These are phyloP conservation scores for Peronosclerospora sorghi DNA, from an alignment of 352 stramenopile genomes.

Conservation along the genomic window DNA sequence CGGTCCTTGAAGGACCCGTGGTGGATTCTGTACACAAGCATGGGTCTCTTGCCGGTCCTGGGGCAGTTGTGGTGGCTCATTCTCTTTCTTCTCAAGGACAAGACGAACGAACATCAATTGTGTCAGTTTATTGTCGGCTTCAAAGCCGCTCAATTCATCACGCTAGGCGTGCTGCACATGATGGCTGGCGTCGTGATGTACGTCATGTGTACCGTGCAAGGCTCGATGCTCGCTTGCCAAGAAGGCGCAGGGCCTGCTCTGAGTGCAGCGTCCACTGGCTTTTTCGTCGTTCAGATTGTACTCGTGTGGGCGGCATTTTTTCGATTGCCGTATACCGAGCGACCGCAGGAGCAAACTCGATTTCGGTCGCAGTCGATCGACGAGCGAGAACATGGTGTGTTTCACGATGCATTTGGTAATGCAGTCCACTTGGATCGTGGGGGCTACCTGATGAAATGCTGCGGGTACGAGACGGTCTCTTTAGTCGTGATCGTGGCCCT, in stretches of 20 bases:
- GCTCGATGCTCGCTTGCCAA: conserved; percentile 49
- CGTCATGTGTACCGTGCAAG: conserved; percentile 55
- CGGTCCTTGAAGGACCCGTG: conserved; percentile 70
- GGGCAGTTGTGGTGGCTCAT: conserved; percentile 87
- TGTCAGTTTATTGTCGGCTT: conserved; percentile 89
- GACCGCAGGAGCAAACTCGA: conserved; percentile 38
- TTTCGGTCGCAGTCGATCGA: conserved; percentile 48
- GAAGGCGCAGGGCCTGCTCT: conserved; percentile 45
- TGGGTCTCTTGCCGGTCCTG: conserved; percentile 77
- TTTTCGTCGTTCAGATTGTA: conserved; percentile 77
- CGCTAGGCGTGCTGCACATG: conserved; percentile 65
- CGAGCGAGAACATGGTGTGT: conserved; percentile 29
- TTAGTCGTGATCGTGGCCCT: conserved; percentile 66
- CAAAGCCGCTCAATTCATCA: conserved; percentile 86
- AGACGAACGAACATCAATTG: conserved; percentile 88
- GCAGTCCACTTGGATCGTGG: conserved; percentile 65
- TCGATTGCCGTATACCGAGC: conserved; percentile 67
- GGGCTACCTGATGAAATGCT: conserved; percentile 82
- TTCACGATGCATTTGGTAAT: conserved; percentile 76
- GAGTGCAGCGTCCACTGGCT: conserved; percentile 58
- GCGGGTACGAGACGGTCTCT: conserved; percentile 74
- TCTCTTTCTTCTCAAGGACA: conserved; percentile 85
- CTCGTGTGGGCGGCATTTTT: conserved; percentile 82
- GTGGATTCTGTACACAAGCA: conserved; percentile 65
- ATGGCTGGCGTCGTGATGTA: conserved; percentile 54